Evolutionary conservation across 768 basidiomycete genomes (phyloP).

Genomic region (Hericium coralloides): DNA sequence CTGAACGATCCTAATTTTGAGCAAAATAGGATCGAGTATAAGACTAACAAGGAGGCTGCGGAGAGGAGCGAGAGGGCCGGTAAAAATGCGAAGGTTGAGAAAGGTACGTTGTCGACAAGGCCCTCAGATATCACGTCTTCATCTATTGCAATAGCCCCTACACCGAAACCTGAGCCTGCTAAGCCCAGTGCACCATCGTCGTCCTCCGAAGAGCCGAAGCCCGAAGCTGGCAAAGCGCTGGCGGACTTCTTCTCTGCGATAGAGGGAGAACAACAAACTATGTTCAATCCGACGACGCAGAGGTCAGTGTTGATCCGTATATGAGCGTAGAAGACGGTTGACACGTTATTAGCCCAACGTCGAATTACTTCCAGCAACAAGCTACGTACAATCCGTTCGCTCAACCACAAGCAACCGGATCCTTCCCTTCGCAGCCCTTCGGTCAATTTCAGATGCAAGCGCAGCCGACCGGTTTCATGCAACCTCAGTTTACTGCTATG

Average conservation of each 20-base stretch:
- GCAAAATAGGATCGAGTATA: constrained; percentile 90
- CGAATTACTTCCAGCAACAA: constrained; percentile 48
- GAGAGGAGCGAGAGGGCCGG: constrained; percentile 31
- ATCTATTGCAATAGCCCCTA: constrained; percentile 7
- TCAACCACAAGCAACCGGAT: constrained; percentile 42
- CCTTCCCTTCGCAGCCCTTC: constrained; percentile 24
- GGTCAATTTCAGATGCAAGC: constrained; percentile 16
- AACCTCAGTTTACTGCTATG: constrained; percentile 13
- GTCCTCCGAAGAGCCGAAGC: constrained; percentile 20
- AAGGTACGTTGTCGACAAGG: constrained; percentile 20
- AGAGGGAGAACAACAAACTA: constrained; percentile 69
- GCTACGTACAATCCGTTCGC: constrained; percentile 68
- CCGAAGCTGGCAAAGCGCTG: constrained; percentile 38
- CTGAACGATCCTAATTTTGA: constrained; percentile 96
- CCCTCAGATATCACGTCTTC: not conserved
- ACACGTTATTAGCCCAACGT: constrained; percentile 30
- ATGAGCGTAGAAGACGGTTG: too few species aligned
- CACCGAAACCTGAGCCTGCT: constrained; percentile 19
- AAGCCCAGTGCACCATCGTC: constrained; percentile 19
- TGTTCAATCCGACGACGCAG: constrained; percentile 55
- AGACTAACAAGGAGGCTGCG: constrained; percentile 60
- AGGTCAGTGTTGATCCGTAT: constrained; percentile 29
- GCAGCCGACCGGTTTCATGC: constrained; percentile 25
- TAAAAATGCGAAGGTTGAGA: constrained; percentile 16
- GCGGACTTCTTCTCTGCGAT: constrained; percentile 88